phyloP scores from a whole-genome alignment of 1,284 basidiomycete genomes.

The Naganishia cerealis region DNA sequence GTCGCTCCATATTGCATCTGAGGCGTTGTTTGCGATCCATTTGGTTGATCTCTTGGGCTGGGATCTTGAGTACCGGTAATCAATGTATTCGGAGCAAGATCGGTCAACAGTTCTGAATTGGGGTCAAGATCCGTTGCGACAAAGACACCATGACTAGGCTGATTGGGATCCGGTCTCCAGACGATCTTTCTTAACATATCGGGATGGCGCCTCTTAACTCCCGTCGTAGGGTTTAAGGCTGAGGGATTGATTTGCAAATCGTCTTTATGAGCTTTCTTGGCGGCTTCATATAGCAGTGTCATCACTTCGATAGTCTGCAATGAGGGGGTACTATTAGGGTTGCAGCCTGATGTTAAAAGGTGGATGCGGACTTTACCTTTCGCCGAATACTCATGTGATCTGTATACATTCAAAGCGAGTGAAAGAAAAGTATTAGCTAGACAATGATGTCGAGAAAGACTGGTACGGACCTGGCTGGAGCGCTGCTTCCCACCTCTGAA shows the following conservation, averaged over 20 bases:
- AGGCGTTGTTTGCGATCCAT: neutral
- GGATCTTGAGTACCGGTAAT: conserved; percentile 24
- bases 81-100: conserved; percentile 22
- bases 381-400: conserved; percentile 89
- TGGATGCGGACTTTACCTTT: conserved; percentile 62
- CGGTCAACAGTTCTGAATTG: conserved; percentile 12
- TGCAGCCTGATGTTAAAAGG: conserved; percentile 44
- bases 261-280: conserved; percentile 63
- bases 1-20: neutral
- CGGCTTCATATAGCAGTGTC: conserved; percentile 83
- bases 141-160: conserved; percentile 81
- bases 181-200: conserved; percentile 39
- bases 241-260: conserved; percentile 40
- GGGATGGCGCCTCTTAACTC: conserved; percentile 51
- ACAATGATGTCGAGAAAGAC: neutral
- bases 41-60: conserved; percentile 11
- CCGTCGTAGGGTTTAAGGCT: conserved; percentile 56
- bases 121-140: conserved; percentile 57
- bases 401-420: neutral
- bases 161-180: conserved; percentile 49
- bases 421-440: neutral
- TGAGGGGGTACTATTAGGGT: conserved; percentile 41
- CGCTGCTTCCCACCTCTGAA: conserved; percentile 74
- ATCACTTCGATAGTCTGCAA: conserved; percentile 86
- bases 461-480: conserved; percentile 48